Evolutionary conservation across 1,284 basidiomycete genomes (phyloP).

Genomic region (Pseudomicrostroma phylloplanum): DNA sequence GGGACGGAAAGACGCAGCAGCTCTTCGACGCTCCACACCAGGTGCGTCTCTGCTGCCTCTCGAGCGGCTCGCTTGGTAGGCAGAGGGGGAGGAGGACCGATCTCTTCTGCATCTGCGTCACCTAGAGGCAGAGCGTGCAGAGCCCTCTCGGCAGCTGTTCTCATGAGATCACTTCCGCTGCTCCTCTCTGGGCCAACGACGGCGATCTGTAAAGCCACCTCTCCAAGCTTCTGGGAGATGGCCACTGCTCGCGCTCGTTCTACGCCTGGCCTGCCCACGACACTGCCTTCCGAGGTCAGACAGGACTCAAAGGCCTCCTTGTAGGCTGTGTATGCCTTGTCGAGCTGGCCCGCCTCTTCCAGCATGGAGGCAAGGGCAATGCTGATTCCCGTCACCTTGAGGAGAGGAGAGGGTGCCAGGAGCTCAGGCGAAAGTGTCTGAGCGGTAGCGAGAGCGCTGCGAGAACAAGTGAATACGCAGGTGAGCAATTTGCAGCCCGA

Average conservation of each 20-base stretch:
- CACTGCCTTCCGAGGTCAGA: conserved; percentile 11
- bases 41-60: conserved; percentile 39
- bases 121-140: neutral
- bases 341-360: conserved; percentile 18
- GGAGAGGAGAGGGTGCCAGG: conserved; percentile 16
- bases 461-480: neutral
- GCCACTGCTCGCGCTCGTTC: conserved; percentile 42
- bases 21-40: conserved; percentile 51
- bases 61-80: conserved; percentile 3
- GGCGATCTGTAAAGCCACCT: conserved; percentile 27
- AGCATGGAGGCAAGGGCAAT: conserved; percentile 45
- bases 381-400: conserved; percentile 48
- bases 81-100: neutral
- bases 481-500: neutral
- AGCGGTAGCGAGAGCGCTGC: conserved; percentile 12
- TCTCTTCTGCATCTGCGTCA: neutral
- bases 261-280: neutral
- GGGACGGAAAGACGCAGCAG: conserved; percentile 32
- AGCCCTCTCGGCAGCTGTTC: neutral
- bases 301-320: conserved; percentile 38
- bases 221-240: conserved; percentile 41
- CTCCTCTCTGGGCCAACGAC: conserved; percentile 16
- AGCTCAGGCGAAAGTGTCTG: neutral
- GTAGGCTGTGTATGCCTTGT: conserved; percentile 27
- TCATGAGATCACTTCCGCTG: neutral